phyloP scores from a whole-genome alignment of 148 eudicot genomes.

The Cornus florida region DNA sequence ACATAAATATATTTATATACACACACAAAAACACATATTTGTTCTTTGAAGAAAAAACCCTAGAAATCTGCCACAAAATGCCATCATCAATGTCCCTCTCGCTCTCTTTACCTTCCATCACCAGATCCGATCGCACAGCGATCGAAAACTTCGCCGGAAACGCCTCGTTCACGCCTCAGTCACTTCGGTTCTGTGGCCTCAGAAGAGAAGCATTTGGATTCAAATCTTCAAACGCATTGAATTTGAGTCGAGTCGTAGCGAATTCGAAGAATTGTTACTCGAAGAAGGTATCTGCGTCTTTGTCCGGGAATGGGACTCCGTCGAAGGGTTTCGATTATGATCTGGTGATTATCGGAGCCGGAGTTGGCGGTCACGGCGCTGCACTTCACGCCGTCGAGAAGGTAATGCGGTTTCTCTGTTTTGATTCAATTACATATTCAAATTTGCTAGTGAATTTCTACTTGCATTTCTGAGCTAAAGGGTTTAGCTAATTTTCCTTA shows the following conservation, averaged over 20 bases:
- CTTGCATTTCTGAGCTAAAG: no score
- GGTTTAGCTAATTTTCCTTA: no score
- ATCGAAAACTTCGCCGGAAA: constrained; percentile 4
- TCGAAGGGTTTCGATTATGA: constrained; percentile 44
- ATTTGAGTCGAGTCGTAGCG: constrained; percentile 9
- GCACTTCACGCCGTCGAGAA: constrained; percentile 64
- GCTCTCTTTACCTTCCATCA: constrained; percentile 14
- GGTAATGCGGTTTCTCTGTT: constrained; percentile 13
- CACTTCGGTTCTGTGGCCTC: constrained; percentile 48
- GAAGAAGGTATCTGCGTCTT: constrained; percentile 25
- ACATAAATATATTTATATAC: no score
- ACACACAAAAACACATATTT: not conserved
- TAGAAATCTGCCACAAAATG: constrained; percentile 25
- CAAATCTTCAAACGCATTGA: constrained; percentile 1
- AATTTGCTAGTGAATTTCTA: not conserved
- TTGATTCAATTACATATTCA: not conserved
- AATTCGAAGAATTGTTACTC: not conserved
- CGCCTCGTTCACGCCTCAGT: constrained; percentile 12
- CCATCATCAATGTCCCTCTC: constrained; percentile 41
- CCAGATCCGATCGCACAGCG: constrained; percentile 13
- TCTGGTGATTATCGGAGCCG: constrained; percentile 54
- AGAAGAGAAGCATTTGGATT: constrained; percentile 32
- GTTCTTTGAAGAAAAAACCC: not conserved
- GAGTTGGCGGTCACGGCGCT: constrained; percentile 62
- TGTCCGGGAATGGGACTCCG: constrained; percentile 33